Conservation (phyloP, 73 alveolate genomes). For the Paramecium biaurelia region DNA sequence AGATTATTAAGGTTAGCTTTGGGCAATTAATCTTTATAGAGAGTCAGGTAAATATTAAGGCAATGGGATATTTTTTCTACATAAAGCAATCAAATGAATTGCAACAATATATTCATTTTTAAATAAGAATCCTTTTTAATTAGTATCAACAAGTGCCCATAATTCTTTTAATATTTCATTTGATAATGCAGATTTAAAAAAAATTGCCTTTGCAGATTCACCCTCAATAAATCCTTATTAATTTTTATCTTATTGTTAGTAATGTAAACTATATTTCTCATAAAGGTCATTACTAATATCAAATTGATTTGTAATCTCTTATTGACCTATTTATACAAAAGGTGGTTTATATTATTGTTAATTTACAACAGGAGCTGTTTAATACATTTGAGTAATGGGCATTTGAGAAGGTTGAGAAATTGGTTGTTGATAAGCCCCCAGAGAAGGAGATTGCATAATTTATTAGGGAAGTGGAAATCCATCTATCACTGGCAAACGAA, state of each 20-base stretch:
- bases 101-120: conserved; percentile 44
- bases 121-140: background rate
- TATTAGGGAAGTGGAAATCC: background rate
- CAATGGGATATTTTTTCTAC: background rate
- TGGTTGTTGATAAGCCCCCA: background rate
- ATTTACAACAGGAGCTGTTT: background rate
- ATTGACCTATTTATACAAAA: background rate
- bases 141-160: conserved; percentile 22
- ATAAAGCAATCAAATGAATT: background rate
- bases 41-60: background rate
- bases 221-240: background rate
- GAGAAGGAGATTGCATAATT: background rate
- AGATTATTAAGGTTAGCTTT: background rate
- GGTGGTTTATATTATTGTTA: background rate
- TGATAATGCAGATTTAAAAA: background rate
- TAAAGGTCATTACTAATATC: background rate
- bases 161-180: background rate
- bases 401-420: background rate
- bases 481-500: conserved; percentile 9
- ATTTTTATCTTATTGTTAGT: background rate
- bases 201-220: background rate
- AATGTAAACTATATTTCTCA: background rate
- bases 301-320: background rate
- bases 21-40: background rate
- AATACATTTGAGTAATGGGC: background rate